phyloP scores from a whole-genome alignment of 345 rosid genomes.

The Turritis glabra region DNA sequence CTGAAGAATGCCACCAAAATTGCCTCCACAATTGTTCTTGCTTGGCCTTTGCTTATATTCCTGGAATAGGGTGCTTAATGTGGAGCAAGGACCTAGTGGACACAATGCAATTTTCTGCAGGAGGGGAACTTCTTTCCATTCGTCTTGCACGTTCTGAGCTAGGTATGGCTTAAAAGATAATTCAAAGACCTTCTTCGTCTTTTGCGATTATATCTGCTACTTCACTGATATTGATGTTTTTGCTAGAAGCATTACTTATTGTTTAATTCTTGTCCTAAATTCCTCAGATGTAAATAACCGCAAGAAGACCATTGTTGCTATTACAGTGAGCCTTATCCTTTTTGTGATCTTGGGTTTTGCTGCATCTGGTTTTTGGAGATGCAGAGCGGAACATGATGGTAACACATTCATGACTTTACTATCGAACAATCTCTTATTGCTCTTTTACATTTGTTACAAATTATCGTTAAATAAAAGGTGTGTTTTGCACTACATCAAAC shows the following conservation, averaged over 20 bases:
- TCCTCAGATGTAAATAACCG: background rate
- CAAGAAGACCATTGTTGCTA: background rate
- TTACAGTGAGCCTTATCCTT: constrained; percentile 1
- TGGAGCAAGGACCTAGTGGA: constrained; percentile 21
- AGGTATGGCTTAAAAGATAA: background rate
- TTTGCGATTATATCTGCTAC: background rate
- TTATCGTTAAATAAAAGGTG: background rate
- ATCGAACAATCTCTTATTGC: background rate
- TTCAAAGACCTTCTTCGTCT: background rate
- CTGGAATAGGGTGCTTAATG: constrained; percentile 28
- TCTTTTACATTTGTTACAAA: background rate
- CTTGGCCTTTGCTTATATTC: constrained; percentile 19
- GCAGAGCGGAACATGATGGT: constrained; percentile 13
- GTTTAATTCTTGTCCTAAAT: background rate
- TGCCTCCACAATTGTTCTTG: constrained; percentile 35
- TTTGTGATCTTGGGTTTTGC: constrained; percentile 9
- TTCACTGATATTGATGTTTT: background rate
- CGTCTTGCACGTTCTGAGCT: constrained; percentile 30
- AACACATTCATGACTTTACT: background rate
- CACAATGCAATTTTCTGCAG: background rate
- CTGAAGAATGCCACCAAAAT: background rate
- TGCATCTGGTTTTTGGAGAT: constrained; percentile 8
- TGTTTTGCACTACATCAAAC: background rate
- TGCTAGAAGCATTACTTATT: background rate
- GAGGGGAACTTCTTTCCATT: constrained; percentile 18